A percentile compares a stretch with the other conserved stretches of the same genome.
Evolutionary conservation across 2,329 filamentous ascomycete species (phyloP).

Genomic region (Fusarium neocosmosporiellum): DNA sequence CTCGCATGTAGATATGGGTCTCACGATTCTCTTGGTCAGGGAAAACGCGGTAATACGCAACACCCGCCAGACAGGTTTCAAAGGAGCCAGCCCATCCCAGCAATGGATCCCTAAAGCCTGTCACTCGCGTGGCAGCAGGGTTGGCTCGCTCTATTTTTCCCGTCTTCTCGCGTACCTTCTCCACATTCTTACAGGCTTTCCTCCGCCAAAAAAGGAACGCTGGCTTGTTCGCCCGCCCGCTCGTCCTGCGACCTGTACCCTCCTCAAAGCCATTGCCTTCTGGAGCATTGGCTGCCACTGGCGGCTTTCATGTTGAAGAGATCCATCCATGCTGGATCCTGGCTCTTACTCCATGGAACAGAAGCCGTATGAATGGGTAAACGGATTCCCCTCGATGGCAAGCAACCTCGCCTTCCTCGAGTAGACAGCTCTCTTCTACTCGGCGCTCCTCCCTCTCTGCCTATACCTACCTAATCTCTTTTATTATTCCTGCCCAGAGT

Average conservation of each 20-base stretch:
- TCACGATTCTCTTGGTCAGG: neutral
- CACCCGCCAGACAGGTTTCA: too few species aligned
- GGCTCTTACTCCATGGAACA: too few species aligned
- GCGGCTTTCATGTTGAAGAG: neutral
- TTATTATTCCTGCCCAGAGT: neutral
- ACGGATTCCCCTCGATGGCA: neutral
- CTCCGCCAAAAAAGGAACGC: neutral
- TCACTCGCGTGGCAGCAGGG: neutral
- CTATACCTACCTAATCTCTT: rapidly evolving
- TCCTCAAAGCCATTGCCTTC: neutral
- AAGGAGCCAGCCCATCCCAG: neutral
- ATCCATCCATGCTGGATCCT: neutral
- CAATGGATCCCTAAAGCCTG: neutral
- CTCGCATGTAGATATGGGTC: neutral
- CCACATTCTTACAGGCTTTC: neutral
- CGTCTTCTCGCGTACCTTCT: too few species aligned
- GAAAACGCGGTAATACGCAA: too few species aligned
- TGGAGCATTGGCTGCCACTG: neutral
- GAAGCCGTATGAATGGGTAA: neutral
- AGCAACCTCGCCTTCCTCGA: neutral
- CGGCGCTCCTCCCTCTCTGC: neutral
- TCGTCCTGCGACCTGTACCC: neutral
- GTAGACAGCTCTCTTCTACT: neutral
- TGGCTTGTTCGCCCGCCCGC: neutral
- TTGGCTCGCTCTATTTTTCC: neutral